phyloP scores from a whole-genome alignment of 2,329 filamentous ascomycete species.

The Penicillium frequentans region DNA sequence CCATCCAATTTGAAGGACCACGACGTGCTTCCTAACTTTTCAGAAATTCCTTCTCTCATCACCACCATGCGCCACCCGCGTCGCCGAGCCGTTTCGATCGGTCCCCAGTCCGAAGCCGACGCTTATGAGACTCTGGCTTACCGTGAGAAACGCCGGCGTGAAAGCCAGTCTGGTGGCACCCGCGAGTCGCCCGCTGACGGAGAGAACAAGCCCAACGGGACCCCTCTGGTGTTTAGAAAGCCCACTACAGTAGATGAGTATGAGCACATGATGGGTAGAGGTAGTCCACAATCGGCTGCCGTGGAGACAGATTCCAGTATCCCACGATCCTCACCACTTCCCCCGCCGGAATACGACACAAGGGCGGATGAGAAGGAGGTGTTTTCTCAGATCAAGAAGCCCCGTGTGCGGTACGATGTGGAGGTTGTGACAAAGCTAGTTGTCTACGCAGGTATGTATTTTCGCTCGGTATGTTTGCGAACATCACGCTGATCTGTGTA shows the following conservation, averaged over 20 bases:
- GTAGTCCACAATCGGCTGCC: slow-evolving; percentile 46
- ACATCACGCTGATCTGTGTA: slow-evolving; percentile 4
- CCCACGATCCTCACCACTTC: slow-evolving; percentile 22
- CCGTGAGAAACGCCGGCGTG: slow-evolving; percentile 67
- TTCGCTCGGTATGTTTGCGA: neutral
- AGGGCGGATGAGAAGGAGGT: slow-evolving; percentile 69
- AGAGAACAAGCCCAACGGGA: slow-evolving; percentile 27
- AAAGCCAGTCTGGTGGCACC: slow-evolving; percentile 54
- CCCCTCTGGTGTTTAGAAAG: slow-evolving; percentile 42
- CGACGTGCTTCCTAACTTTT: slow-evolving; percentile 86
- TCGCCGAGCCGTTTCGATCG: slow-evolving; percentile 80
- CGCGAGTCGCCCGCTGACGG: slow-evolving; percentile 27
- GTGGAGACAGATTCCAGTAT: slow-evolving; percentile 31
- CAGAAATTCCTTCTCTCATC: slow-evolving; percentile 79
- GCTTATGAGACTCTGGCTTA: slow-evolving; percentile 95
- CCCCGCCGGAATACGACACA: slow-evolving; percentile 31
- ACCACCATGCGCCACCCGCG: slow-evolving; percentile 77
- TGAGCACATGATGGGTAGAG: slow-evolving; percentile 73
- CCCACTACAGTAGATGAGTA: slow-evolving; percentile 61
- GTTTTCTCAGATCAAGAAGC: slow-evolving; percentile 79
- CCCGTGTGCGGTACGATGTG: slow-evolving; percentile 93
- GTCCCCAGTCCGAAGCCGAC: slow-evolving; percentile 93
- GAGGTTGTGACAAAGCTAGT: slow-evolving; percentile 96
- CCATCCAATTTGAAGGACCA: slow-evolving; percentile 72
- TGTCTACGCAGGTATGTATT: slow-evolving; percentile 77